Evolutionary conservation across 2,329 filamentous ascomycete species (phyloP), one percentile per base, ranked within the genome.

Genomic region (Pseudocercospora cruenta): DNA sequence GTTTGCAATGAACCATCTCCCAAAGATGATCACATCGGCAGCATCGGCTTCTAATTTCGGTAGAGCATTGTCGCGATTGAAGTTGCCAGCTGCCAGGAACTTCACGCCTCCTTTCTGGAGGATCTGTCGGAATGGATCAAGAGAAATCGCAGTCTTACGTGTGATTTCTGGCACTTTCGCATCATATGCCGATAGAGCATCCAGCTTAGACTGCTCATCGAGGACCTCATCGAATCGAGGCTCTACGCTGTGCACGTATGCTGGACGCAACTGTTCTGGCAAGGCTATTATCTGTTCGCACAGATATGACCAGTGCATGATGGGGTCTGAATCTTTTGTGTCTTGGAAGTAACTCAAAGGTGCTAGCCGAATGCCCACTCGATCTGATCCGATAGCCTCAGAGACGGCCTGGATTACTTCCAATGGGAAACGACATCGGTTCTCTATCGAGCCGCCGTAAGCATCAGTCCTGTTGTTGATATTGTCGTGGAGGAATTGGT

Each of bases 161-260:
- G 66, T 71, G 0, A 69, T 68, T 22, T 83, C 81, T 1, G 1
- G 69, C 67, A 24, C 67, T 73, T 60, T 67, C 19, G 14, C 47
- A 2, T 33, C 49, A 55, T 67, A 66, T 10, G 66, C 65, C 12
- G 70, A 66, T 4, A 74, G 62, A 24, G 71, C 68, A 26, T 72
- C 69, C 65, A 73, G 36, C 58, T 74, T 74, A 12, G 67, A 66
- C 53, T 72, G 60, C 67, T 74, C 71, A 54, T 71, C 69, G 7
- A 74, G 67, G 4, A 73, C 70, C 1, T 83, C 82, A 0, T 79
- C 76, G 4, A 87, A 77, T 0, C 86, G 82, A 0, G 87, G 82
- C 71, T 91, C 87, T 2, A 90, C 77, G 0, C 89, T 68, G 73
- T 90, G 87, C 1, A 89, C 76, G 69, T 87, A 91, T 0, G 87